Base-by-base conservation (phyloP, 495 filamentous ascomycete species). In the Xylaria scruposa region DNA sequence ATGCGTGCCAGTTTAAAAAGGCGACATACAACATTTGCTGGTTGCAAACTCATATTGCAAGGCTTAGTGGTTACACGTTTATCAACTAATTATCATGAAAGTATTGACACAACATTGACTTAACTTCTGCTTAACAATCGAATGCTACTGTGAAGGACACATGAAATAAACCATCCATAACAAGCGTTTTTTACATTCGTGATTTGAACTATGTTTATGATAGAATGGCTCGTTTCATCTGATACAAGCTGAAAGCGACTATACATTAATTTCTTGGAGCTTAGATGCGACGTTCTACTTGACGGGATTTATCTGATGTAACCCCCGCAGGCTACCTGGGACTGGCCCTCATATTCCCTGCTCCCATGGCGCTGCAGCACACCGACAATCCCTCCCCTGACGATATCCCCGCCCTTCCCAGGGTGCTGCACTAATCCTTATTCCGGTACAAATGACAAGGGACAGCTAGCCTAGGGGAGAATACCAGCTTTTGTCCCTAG, bases 371-470 rank as follows among this genome's bases (percentile, higher is more conserved):
- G 36, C 54, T 59, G 67, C 67, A 60, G 67, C 67, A 68, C 67
- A 68, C 53, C 51, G 24, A 68, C 53, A 38, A 67, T 19, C 65
- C 65, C 49, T 67, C 64, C 65, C 65, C 65, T 67, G 65, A 56
- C 7, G 6, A 21, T 56, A 36, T 60, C 67, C 67, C 51, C 36
- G 60, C 60, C 60, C 40, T 60, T 68, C 29, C 51, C n/a, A 9
- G 36, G 33, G 24, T 44, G 7, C 49, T 54, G 65, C 51, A 68
- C 65, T 58, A 40, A 58, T 21, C 47, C 33, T n/a, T 51, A 54
- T 47, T 53, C 54, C 9, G 64, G 44, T 67, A 38, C 64, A 40
- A 17, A 38, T 29, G 65, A 58, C 67, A 68, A 47, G 67, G 54
- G 67, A 59, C 38, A 68, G 53, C 33, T 21, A 58, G 51, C 36